A percentile compares a stretch with the other conserved stretches of the same genome.
phyloP scores from a whole-genome alignment of 2,329 filamentous ascomycete species.

The Achaetomium macrosporum region DNA sequence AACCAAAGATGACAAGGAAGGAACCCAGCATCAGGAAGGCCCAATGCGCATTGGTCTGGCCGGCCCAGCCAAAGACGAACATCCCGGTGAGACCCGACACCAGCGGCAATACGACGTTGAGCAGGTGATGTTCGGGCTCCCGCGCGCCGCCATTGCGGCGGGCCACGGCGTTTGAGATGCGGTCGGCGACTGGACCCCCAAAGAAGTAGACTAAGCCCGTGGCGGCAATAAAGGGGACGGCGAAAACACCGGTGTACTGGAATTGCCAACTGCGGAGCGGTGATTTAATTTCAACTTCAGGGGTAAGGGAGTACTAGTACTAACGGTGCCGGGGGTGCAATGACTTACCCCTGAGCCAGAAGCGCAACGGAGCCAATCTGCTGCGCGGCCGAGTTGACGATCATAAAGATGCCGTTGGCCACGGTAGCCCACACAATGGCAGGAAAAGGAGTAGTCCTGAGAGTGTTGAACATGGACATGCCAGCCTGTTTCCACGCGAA shows the following conservation, averaged over 20 bases:
- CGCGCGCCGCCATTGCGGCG: conserved; percentile 25
- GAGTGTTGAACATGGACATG: conserved; percentile 25
- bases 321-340: background rate
- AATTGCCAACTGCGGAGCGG: conserved; percentile 22
- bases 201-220: conserved; percentile 24
- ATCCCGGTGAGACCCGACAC: conserved; percentile 26
- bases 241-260: conserved; percentile 27
- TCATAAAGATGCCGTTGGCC: conserved; percentile 27
- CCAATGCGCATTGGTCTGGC: conserved; percentile 27
- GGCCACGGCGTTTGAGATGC: conserved; percentile 27
- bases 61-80: conserved; percentile 30
- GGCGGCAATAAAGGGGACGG: conserved; percentile 24
- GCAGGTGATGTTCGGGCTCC: conserved; percentile 31
- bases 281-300: background rate
- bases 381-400: conserved; percentile 26
- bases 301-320: background rate
- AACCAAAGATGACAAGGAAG: conserved; percentile 28
- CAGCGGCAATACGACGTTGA: conserved; percentile 29
- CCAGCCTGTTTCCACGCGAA: conserved; percentile 26
- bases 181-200: conserved; percentile 28
- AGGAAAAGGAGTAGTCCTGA: conserved; percentile 32
- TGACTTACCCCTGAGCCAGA: conserved; percentile 23
- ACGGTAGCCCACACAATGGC: conserved; percentile 31
- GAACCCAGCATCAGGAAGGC: conserved; percentile 25
- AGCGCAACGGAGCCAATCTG: conserved; percentile 26